A percentile compares a stretch with the other conserved stretches of the same genome.
Conservation (phyloP, 2,329 filamentous ascomycete genomes). For the Ophiostoma perfectum region DNA sequence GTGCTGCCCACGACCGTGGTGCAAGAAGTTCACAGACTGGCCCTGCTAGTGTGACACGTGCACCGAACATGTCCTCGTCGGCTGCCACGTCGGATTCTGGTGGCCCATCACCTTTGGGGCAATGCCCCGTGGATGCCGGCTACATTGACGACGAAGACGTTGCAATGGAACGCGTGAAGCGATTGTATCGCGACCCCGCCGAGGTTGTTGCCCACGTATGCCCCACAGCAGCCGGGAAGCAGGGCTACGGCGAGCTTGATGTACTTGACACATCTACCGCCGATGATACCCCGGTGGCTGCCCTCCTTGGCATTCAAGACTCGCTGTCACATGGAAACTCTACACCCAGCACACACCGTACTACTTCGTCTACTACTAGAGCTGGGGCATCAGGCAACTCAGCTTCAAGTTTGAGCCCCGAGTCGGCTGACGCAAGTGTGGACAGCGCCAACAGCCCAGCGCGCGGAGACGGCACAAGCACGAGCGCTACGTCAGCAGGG, state of each 20-base stretch:
- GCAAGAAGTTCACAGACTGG: neutral
- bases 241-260: slow-evolving; percentile 28
- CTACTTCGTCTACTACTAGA: no score
- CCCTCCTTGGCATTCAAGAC: slow-evolving; percentile 30
- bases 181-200: slow-evolving; percentile 14
- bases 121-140: neutral
- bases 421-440: neutral
- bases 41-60: neutral
- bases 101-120: neutral
- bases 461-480: neutral
- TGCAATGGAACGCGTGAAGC: neutral
- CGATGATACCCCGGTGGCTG: slow-evolving; percentile 32
- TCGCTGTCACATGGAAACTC: slow-evolving; percentile 17
- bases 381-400: neutral
- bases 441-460: neutral
- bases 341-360: neutral
- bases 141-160: neutral
- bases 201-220: slow-evolving; percentile 21
- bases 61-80: slow-evolving; percentile 22
- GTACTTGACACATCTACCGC: slow-evolving; percentile 31
- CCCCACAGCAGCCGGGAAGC: slow-evolving; percentile 15
- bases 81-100: slow-evolving; percentile 25
- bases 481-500: neutral
- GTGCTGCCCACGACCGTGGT: neutral
- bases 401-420: neutral